These are phyloP conservation scores for Vigna mungo DNA, from an alignment of 306 rosid species.

Conservation along the genomic window DNA sequence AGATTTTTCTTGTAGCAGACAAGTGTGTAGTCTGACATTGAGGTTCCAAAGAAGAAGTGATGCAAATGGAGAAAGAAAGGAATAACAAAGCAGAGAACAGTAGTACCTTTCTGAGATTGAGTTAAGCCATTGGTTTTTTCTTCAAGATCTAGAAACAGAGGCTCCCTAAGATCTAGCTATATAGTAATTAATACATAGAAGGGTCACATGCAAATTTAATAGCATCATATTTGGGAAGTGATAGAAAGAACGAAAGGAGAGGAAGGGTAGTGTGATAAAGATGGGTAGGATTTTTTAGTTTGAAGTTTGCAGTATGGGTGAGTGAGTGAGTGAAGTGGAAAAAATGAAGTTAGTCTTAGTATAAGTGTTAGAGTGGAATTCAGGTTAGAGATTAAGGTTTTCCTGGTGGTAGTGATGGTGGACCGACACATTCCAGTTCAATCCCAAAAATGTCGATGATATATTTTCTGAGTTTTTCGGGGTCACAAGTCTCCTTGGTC, in stretches of 20 bases:
- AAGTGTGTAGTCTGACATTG: constrained; percentile 43
- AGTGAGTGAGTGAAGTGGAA: neutral
- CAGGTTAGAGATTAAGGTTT: too few species aligned
- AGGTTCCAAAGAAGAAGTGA: constrained; percentile 51
- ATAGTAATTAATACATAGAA: neutral
- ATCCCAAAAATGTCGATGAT: too few species aligned
- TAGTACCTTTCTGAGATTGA: constrained; percentile 54
- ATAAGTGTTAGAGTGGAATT: constrained; percentile 35
- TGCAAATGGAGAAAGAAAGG: constrained; percentile 46
- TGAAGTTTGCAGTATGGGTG: neutral
- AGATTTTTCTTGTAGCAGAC: constrained; percentile 50
- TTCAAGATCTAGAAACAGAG: constrained; percentile 30
- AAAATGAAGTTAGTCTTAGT: neutral
- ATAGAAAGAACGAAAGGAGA: neutral
- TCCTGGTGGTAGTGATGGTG: too few species aligned
- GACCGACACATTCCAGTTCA: too few species aligned
- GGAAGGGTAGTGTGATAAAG: neutral
- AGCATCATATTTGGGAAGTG: neutral
- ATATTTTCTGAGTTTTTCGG: too few species aligned
- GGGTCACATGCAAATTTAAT: neutral
- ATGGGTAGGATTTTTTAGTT: neutral
- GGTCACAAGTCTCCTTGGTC: too few species aligned
- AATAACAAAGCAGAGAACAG: constrained; percentile 49
- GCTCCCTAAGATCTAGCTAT: constrained; percentile 36
- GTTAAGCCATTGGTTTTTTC: constrained; percentile 60